Percentiles rank a stretch among this genome's conserved stretches.
These are phyloP conservation scores for Neurospora sp. DNA, from an alignment of 495 filamentous ascomycete species.

Conservation along the genomic window DNA sequence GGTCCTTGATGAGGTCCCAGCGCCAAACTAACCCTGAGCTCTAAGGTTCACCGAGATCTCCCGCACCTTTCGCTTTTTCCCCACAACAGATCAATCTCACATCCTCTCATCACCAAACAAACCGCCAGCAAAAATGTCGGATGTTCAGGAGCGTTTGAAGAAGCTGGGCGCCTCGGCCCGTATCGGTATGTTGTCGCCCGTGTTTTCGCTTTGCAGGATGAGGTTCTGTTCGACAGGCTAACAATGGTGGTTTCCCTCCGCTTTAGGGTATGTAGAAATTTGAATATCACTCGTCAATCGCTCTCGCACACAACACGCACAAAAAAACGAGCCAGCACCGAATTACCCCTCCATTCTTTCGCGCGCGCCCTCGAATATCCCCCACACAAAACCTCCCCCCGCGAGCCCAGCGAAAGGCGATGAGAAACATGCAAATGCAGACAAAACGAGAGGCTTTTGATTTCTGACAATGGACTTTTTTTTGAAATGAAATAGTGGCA, in stretches of 20 bases:
- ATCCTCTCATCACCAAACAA: constrained; percentile 4
- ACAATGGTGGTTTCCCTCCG: background rate
- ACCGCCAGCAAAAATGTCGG: constrained; percentile 47
- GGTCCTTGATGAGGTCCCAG: background rate
- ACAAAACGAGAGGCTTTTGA: background rate
- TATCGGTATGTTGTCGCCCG: constrained; percentile 53
- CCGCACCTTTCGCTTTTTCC: constrained; percentile 6
- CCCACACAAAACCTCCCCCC: background rate
- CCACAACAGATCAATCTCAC: constrained; percentile 8
- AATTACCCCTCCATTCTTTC: background rate
- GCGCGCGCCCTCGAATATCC: background rate
- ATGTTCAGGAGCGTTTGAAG: constrained; percentile 58
- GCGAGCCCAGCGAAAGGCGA: background rate
- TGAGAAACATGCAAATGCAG: constrained; percentile 1
- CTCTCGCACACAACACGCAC: background rate
- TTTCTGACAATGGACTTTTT: constrained; percentile 13
- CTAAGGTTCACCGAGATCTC: constrained; percentile 14
- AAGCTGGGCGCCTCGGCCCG: constrained; percentile 68
- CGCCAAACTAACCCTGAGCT: background rate
- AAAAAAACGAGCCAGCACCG: background rate
- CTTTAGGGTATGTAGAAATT: constrained; percentile 5
- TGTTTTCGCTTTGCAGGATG: constrained; percentile 1
- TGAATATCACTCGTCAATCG: background rate
- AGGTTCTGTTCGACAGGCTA: constrained; percentile 4
- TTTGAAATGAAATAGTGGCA: constrained; percentile 54